A percentile compares a stretch with the other conserved stretches of the same genome.
Conservation (phyloP, 306 rosid genomes). For the Chamaecrista fasciculata region DNA sequence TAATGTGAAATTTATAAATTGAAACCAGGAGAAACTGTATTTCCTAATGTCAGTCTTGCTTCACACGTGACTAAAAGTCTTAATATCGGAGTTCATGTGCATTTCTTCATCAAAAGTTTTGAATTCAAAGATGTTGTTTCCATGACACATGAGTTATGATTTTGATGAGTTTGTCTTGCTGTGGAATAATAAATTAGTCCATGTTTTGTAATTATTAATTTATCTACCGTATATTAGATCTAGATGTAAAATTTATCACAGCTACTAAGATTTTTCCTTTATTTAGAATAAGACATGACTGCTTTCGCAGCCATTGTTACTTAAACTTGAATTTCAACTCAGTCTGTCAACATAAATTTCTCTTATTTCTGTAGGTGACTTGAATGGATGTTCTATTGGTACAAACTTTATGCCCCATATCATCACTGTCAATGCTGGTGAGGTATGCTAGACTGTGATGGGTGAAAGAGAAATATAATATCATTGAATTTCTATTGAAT, state of each 20-base stretch:
- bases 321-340: not conserved
- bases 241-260: not conserved
- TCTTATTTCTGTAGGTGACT: slow-evolving; percentile 43
- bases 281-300: not conserved
- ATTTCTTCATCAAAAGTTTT: not conserved
- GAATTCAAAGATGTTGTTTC: not conserved
- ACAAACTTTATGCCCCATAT: slow-evolving; percentile 65
- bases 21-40: not conserved
- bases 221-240: not conserved
- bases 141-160: not conserved
- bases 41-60: not conserved
- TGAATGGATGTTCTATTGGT: slow-evolving; percentile 41
- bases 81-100: not conserved
- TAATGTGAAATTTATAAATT: not conserved
- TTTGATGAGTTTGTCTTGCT: not conserved
- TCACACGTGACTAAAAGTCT: not conserved
- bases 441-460: slow-evolving; percentile 44
- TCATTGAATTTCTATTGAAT: not conserved
- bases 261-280: not conserved
- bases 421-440: slow-evolving; percentile 58
- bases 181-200: not conserved
- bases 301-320: not conserved
- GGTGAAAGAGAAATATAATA: not conserved
- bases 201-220: not conserved
- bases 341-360: slow-evolving; percentile 14